These are phyloP conservation scores for Podaxis sp. DNA, from an alignment of 768 basidiomycete species.

Conservation along the genomic window DNA sequence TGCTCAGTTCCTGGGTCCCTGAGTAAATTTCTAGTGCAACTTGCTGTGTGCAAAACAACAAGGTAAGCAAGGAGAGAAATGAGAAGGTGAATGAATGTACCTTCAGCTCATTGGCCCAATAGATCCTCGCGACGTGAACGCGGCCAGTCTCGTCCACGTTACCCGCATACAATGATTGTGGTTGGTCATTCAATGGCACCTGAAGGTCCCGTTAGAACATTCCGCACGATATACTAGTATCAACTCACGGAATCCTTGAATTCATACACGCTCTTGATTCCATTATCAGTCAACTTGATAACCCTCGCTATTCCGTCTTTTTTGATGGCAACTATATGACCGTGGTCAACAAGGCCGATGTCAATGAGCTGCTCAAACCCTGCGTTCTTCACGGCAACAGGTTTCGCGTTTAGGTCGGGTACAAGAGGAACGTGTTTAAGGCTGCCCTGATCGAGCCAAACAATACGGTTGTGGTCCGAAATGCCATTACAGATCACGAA, in stretches of 20 bases:
- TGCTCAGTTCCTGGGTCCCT: neutral
- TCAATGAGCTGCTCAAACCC: constrained; percentile 57
- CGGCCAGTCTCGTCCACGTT: constrained; percentile 46
- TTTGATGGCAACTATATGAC: constrained; percentile 59
- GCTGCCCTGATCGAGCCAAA: constrained; percentile 53
- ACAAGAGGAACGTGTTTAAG: constrained; percentile 51
- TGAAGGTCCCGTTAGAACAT: constrained; percentile 19
- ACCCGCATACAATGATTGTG: constrained; percentile 58
- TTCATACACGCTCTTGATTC: constrained; percentile 44
- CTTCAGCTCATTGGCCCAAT: constrained; percentile 57
- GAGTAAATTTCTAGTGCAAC: constrained; percentile 44
- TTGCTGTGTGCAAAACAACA: constrained; percentile 28
- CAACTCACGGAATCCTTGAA: constrained; percentile 54
- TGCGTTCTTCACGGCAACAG: constrained; percentile 37
- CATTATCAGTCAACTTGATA: constrained; percentile 46
- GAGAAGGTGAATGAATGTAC: constrained; percentile 34
- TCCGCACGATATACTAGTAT: neutral
- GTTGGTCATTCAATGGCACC: constrained; percentile 39
- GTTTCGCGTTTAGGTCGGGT: constrained; percentile 49
- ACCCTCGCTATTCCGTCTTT: constrained; percentile 57
- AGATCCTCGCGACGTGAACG: constrained; percentile 59
- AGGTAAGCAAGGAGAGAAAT: constrained; percentile 2
- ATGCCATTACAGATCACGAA: constrained; percentile 23
- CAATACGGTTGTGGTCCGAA: constrained; percentile 30
- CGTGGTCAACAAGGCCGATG: constrained; percentile 53